Evolutionary conservation across 768 basidiomycete genomes (phyloP), one percentile per base, ranked within the genome.

Genomic region (Phaeotremella fagi): DNA sequence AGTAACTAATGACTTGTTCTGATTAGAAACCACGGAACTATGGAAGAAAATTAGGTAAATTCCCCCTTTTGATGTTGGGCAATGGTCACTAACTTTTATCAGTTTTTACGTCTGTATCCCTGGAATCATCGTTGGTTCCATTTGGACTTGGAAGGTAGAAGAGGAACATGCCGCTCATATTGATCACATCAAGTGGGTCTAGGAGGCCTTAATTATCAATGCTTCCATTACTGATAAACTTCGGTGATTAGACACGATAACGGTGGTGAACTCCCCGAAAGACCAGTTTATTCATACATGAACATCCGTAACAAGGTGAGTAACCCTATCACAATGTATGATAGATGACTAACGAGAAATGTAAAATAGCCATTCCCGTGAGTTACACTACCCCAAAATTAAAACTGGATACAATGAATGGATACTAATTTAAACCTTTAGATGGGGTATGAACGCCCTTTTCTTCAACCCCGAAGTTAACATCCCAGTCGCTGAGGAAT

Each of bases 391-490:
- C n/a, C n/a, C n/a, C n/a, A n/a, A n/a, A n/a, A n/a, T n/a, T n/a
- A n/a, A n/a, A n/a, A n/a, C n/a, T n/a, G n/a, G n/a, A n/a, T n/a
- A n/a, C n/a, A n/a, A n/a, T n/a, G n/a, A n/a, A n/a, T n/a, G n/a
- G n/a, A n/a, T n/a, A n/a, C 31, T 16, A 16, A 7, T 50, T 25
- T 14, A 5, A 18, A 42, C 18, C 2, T 61, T 47, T 60, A 59
- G 58, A 44, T 70, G 68, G 68, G 68, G 68, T 38, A 67, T 52
- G 44, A 64, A 74, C 57, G 51, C 70, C 48, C 57, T 71, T 35
- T 74, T 74, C 68, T 74, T 70, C 68, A 74, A 74, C 72, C 72
- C 72, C 58, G 61, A 71, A 44, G 62, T 66, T 60, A 73, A 73
- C 64, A 68, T 71, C 62, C 66, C 66, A 24, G 63, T 56, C 44